Base-by-base conservation (phyloP, 1,284 basidiomycete genomes). In the Malassezia psittaci region DNA sequence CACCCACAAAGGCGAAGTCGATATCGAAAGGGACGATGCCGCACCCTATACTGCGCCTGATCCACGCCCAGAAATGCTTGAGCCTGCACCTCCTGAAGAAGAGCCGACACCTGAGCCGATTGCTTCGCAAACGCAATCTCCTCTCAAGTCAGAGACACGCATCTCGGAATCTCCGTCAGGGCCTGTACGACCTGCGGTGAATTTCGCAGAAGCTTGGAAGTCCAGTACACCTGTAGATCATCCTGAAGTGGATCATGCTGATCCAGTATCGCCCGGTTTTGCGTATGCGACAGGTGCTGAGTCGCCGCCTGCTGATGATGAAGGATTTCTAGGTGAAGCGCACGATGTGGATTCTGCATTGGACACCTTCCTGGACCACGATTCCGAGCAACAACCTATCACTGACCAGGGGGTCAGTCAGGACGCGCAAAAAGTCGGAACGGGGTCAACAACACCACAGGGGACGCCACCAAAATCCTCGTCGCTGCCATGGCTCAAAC, bases 1-100 rank as follows among this genome's bases (percentile, higher is more conserved):
- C 45, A 74, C 70, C n/a, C 72, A 74, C 61, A 74, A 74, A 52
- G 72, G 72, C 51, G 72, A 74, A 60, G 59, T 71, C 33, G 68
- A 73, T 57, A 67, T 74, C 48, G 70, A 74, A 50, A 61, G 56
- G 47, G 69, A 71, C 36, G 40, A 54, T 3, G 16, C 34, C 24
- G 47, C 47, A 29, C 47, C 47, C 24, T 36, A 48, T 18, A 36
- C 33, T 5, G 32, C 47, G 24, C 54, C 53, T 21, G 62, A 66
- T 29, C 54, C 59, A 42, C 39, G 48, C 18, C 47, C 50, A 46
- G 59, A 59, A 37, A 59, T 56, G 33, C 51, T 51, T 11, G 49
- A 39, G 16, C 16, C 53, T 16, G 35, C 29, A 15, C 15, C 38
- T n/a, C 16, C 37, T 21, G 8, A 38, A n/a, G 52, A 60, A 6